These are phyloP conservation scores for Xylaria nigripes DNA, from an alignment of 495 filamentous ascomycete species.

Conservation along the genomic window DNA sequence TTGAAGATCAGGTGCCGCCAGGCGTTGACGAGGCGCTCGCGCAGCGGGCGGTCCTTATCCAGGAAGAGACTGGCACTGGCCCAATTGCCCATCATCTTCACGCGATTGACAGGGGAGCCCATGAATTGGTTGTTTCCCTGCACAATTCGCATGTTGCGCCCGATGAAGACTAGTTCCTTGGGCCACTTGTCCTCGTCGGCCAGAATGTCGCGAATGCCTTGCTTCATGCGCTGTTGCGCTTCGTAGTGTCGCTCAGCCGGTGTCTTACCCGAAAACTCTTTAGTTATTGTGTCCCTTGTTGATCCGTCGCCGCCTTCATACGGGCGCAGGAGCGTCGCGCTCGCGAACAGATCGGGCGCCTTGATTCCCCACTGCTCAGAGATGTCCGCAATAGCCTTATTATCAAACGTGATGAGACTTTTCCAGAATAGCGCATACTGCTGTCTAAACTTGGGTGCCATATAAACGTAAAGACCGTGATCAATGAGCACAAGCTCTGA, in stretches of 20 bases:
- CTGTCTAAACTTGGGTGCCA: conserved; percentile 73
- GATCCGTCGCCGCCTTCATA: conserved; percentile 75
- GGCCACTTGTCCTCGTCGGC: conserved; percentile 90
- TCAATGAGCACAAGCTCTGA: conserved; percentile 92
- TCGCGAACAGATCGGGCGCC: conserved; percentile 83
- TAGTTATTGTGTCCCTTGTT: conserved; percentile 50
- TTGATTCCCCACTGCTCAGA: conserved; percentile 76
- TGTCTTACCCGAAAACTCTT: conserved; percentile 46
- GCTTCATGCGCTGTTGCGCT: conserved; percentile 75
- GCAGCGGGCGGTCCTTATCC: conserved; percentile 35
- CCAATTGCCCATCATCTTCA: conserved; percentile 92
- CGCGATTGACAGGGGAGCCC: conserved; percentile 85
- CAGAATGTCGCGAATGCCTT: conserved; percentile 75
- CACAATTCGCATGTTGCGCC: conserved; percentile 90
- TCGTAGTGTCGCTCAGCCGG: conserved; percentile 64
- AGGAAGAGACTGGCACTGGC: conserved; percentile 72
- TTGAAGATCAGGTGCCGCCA: conserved; percentile 71
- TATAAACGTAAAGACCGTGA: conserved; percentile 90
- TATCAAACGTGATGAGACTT: conserved; percentile 86
- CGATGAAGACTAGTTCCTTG: conserved; percentile 88
- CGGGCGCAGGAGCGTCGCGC: conserved; percentile 78
- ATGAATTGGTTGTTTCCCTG: conserved; percentile 60
- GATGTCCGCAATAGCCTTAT: conserved; percentile 61
- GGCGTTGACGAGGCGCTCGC: conserved; percentile 44
- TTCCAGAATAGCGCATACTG: conserved; percentile 94